A percentile compares a stretch with the other conserved stretches of the same genome.
phyloP scores from a whole-genome alignment of 768 basidiomycete species.

The Pleurotus giganteus region DNA sequence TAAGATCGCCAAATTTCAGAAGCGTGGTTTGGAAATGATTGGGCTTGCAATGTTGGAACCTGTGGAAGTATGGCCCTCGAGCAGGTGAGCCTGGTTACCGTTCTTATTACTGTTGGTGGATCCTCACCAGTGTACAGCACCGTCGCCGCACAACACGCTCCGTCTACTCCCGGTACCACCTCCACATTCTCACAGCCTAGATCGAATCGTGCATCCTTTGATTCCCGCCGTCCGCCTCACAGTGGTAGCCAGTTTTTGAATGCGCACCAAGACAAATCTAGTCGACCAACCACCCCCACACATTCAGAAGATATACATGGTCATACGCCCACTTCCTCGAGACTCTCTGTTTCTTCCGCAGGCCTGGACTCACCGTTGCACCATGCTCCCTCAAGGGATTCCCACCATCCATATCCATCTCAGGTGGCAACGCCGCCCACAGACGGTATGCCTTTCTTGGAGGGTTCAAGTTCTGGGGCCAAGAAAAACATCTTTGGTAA shows the following conservation, averaged over 20 bases:
- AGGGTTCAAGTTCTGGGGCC: constrained; percentile 22
- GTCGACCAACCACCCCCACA: constrained; percentile 1
- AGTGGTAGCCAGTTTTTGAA: constrained; percentile 1
- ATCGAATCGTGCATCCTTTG: neutral
- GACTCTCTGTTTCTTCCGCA: constrained; percentile 6
- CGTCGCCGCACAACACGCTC: neutral
- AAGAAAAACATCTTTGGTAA: constrained; percentile 66
- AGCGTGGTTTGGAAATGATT: constrained; percentile 73
- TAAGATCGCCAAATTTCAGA: constrained; percentile 76
- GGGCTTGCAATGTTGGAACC: constrained; percentile 79
- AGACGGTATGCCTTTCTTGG: neutral
- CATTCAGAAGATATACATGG: neutral
- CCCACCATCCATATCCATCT: constrained; percentile 15
- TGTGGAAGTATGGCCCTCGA: constrained; percentile 64
- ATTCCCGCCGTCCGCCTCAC: constrained; percentile 1
- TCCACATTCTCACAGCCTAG: neutral
- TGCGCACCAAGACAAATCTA: constrained; percentile 1
- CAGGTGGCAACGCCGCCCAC: neutral
- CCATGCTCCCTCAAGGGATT: neutral
- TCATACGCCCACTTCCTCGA: constrained; percentile 13
- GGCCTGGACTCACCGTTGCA: constrained; percentile 7
- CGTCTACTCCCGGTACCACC: neutral
- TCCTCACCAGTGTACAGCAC: neutral
- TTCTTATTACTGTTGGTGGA: neutral
- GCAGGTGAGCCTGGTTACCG: neutral